A percentile compares a stretch with the other conserved stretches of the same genome.
Conservation (phyloP, 164 flowering plant species). For the Annona squamosa region DNA sequence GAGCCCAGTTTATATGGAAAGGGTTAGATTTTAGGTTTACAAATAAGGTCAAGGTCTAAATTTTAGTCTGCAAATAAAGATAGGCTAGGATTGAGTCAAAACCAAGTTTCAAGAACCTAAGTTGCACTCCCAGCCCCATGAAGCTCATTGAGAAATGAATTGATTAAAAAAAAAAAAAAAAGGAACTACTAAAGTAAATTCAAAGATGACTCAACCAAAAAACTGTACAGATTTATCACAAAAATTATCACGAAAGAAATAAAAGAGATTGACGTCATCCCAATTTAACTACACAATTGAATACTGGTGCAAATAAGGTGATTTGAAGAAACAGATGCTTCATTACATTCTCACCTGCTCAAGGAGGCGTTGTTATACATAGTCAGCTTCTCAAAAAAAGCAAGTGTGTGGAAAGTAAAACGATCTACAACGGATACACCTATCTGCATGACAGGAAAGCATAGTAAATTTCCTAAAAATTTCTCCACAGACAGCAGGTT, state of each 20-base stretch:
- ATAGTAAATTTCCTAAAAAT: constrained; percentile 1
- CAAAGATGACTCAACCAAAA: neutral
- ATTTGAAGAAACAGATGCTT: neutral
- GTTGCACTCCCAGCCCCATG: too few species aligned
- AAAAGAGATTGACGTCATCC: neutral
- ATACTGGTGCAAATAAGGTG: neutral
- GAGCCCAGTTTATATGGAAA: too few species aligned
- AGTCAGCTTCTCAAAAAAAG: constrained; percentile 91
- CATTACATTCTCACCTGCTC: constrained; percentile 52
- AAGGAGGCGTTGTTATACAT: constrained; percentile 87
- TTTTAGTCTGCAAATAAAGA: too few species aligned
- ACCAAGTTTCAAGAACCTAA: too few species aligned
- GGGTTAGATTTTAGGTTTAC: too few species aligned
- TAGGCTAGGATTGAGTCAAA: too few species aligned
- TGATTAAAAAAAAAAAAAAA: too few species aligned
- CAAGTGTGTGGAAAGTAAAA: constrained; percentile 90
- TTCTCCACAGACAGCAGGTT: neutral
- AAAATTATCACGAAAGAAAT: neutral
- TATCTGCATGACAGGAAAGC: constrained; percentile 43
- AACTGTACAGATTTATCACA: neutral
- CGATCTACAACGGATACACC: constrained; percentile 99
- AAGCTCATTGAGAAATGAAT: neutral
- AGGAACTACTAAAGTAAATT: neutral
- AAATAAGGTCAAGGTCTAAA: too few species aligned
- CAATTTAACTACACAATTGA: too few species aligned